Conservation (phyloP, 2,329 filamentous ascomycete genomes). For the Xylaria sp. region DNA sequence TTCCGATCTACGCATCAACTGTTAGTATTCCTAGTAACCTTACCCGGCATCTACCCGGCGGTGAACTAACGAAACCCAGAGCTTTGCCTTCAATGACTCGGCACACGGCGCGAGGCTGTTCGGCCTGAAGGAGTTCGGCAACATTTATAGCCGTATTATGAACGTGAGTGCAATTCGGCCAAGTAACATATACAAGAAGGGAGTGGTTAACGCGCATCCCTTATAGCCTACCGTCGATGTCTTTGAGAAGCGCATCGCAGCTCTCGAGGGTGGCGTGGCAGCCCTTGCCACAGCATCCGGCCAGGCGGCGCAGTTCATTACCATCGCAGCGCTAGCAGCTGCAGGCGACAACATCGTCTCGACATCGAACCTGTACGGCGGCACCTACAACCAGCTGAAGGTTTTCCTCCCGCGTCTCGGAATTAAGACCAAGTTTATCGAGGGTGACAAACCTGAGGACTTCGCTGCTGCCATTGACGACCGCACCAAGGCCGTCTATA, state of each 20-base stretch:
- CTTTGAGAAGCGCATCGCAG: slow-evolving; percentile 95
- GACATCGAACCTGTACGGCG: slow-evolving; percentile 89
- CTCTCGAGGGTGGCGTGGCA: slow-evolving; percentile 88
- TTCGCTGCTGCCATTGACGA: slow-evolving; percentile 86
- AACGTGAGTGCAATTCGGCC: slow-evolving; percentile 62
- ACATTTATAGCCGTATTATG: slow-evolving; percentile 97
- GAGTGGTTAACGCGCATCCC: background rate
- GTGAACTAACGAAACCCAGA: slow-evolving; percentile 55
- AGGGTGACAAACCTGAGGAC: slow-evolving; percentile 78
- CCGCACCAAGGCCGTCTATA: slow-evolving; percentile 88
- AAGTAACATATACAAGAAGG: background rate
- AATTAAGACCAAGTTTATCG: slow-evolving; percentile 85
- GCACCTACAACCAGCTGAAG: slow-evolving; percentile 98
- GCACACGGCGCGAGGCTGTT: slow-evolving; percentile 95
- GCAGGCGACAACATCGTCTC: slow-evolving; percentile 92
- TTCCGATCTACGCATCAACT: slow-evolving; percentile 96
- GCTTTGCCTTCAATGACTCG: slow-evolving; percentile 93
- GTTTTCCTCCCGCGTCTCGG: slow-evolving; percentile 86
- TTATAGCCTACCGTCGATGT: slow-evolving; percentile 88
- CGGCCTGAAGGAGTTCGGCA: slow-evolving; percentile 94
- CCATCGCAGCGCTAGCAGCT: slow-evolving; percentile 81
- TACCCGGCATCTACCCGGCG: background rate
- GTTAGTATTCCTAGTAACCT: slow-evolving; percentile 42
- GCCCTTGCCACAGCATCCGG: slow-evolving; percentile 86
- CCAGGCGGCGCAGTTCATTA: slow-evolving; percentile 91